Percentiles rank a stretch among this genome's conserved stretches.
phyloP scores from a whole-genome alignment of 1,284 basidiomycete species.

The Cryptococcus sp. region DNA sequence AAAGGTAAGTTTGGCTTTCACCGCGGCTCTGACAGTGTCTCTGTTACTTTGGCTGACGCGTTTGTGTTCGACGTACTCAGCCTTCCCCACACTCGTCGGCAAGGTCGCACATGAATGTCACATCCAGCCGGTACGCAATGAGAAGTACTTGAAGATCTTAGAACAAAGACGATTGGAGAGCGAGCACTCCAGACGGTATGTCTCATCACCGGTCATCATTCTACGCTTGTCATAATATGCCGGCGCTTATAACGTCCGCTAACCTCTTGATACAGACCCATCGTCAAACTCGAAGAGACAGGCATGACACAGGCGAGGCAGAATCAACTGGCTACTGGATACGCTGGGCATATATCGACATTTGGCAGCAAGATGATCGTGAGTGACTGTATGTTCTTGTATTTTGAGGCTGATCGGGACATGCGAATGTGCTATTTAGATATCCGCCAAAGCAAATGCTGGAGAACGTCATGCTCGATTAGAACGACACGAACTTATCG shows the following conservation, averaged over 20 bases:
- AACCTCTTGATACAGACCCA: conserved; percentile 29
- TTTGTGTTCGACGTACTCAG: conserved; percentile 5
- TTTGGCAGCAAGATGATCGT: conserved; percentile 44
- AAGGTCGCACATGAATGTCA: conserved; percentile 48
- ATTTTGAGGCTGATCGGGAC: neutral
- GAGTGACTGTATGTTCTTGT: conserved; percentile 13
- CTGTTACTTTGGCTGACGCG: neutral
- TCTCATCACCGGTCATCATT: neutral
- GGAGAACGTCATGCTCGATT: conserved; percentile 83
- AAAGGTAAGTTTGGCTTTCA: conserved; percentile 31
- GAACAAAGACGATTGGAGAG: conserved; percentile 51
- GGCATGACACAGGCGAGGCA: conserved; percentile 40
- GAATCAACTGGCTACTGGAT: conserved; percentile 46
- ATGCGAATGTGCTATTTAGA: conserved; percentile 1
- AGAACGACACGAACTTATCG: conserved; percentile 83
- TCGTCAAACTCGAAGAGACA: conserved; percentile 52
- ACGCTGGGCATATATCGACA: conserved; percentile 34
- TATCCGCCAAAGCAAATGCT: conserved; percentile 46
- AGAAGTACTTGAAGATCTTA: conserved; percentile 55
- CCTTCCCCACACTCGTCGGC: conserved; percentile 38
- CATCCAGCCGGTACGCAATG: conserved; percentile 43
- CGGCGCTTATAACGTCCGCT: neutral
- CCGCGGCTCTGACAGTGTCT: neutral
- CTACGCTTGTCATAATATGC: neutral
- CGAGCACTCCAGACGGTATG: conserved; percentile 51